Conservation (phyloP, 768 basidiomycete species). For the Auriscalpium orientale region DNA sequence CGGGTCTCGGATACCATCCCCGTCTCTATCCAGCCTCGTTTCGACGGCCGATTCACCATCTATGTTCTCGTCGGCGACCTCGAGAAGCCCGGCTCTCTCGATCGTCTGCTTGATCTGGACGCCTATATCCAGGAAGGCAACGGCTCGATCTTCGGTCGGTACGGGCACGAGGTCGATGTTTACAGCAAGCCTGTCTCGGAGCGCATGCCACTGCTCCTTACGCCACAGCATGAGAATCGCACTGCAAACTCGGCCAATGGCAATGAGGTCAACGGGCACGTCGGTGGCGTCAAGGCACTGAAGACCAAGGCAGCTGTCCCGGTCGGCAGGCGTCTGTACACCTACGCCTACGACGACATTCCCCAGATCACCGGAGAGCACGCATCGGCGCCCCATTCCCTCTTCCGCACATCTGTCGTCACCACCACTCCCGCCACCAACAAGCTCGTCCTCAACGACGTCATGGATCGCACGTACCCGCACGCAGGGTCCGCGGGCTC, state of each 20-base stretch:
- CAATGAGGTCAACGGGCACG: not conserved
- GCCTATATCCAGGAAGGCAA: not conserved
- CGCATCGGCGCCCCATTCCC: slow-evolving; percentile 1
- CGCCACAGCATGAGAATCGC: not conserved
- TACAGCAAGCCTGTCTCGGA: not conserved
- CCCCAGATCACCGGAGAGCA: slow-evolving; percentile 3
- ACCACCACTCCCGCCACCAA: not conserved
- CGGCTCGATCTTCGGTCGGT: not conserved
- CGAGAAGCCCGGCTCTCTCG: not conserved
- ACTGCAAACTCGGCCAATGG: not conserved
- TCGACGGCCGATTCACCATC: slow-evolving; percentile 5
- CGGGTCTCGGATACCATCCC: slow-evolving; percentile 6
- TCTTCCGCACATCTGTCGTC: slow-evolving; percentile 1
- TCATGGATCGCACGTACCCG: slow-evolving; percentile 1
- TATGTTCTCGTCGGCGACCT: slow-evolving; percentile 4
- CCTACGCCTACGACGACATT: slow-evolving; percentile 6
- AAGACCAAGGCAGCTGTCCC: not conserved
- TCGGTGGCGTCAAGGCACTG: not conserved
- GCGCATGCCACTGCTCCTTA: not conserved
- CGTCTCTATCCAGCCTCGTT: slow-evolving; percentile 2
- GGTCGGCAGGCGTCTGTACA: not conserved
- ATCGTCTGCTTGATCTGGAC: not conserved
- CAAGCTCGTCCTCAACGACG: not conserved
- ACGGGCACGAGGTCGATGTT: not conserved
- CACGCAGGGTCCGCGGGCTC: not conserved